A percentile compares a stretch with the other conserved stretches of the same genome.
phyloP scores from a whole-genome alignment of 2,329 filamentous ascomycete genomes.

The Nigrospora sphaerica region DNA sequence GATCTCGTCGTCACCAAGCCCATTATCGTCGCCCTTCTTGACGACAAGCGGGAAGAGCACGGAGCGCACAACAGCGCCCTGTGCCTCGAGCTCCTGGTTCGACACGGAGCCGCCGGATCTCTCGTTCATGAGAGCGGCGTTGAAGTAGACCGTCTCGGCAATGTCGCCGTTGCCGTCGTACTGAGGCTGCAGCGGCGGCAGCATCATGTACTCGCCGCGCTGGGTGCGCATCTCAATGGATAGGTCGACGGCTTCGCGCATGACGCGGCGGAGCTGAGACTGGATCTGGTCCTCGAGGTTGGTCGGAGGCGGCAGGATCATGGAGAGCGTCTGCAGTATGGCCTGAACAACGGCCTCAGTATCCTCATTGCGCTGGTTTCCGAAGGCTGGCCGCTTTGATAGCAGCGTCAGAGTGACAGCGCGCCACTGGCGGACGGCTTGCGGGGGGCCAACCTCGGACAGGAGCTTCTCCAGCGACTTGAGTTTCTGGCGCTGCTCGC shows the following conservation, averaged over 20 bases:
- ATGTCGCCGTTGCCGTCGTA: conserved; percentile 93
- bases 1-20: conserved; percentile 85
- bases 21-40: conserved; percentile 86
- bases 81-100: conserved; percentile 74
- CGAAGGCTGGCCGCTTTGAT: conserved; percentile 72
- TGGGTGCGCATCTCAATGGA: conserved; percentile 97
- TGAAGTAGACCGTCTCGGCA: conserved; percentile 81
- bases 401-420: conserved; percentile 90
- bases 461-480: conserved; percentile 92
- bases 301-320: conserved; percentile 78
- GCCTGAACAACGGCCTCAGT: conserved; percentile 94
- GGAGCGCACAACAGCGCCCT: conserved; percentile 74
- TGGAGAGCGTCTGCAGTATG: conserved; percentile 75
- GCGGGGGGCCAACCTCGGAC: conserved; percentile 75
- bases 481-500: conserved; percentile 94
- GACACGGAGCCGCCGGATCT: conserved; percentile 61
- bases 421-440: conserved; percentile 95
- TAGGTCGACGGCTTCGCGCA: conserved; percentile 81
- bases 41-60: conserved; percentile 95
- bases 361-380: conserved; percentile 75
- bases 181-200: conserved; percentile 87
- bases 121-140: conserved; percentile 91
- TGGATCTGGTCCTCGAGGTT: conserved; percentile 76
- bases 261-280: conserved; percentile 77
- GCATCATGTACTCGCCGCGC: conserved; percentile 96